Percentiles rank a stretch among this genome's conserved stretches.
These are phyloP conservation scores for Juncus inflexus DNA, from an alignment of 176 grass and related monocot species.

Conservation along the genomic window DNA sequence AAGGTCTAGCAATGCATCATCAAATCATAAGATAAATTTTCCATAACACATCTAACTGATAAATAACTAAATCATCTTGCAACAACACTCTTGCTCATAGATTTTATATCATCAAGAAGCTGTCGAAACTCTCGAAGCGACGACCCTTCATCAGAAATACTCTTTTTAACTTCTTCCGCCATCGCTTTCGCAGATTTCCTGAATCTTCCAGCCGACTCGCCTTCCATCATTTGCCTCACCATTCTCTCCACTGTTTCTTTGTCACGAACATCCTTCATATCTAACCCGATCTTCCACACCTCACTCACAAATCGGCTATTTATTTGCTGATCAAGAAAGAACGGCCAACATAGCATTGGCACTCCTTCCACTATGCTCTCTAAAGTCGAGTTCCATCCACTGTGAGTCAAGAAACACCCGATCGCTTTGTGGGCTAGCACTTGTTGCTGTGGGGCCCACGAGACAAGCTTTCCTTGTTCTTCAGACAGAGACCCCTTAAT, in stretches of 20 bases:
- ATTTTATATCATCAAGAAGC: slow-evolving; percentile 32
- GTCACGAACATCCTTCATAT: slow-evolving; percentile 37
- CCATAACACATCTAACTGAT: no score
- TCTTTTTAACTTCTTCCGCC: slow-evolving; percentile 23
- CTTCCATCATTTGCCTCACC: slow-evolving; percentile 47
- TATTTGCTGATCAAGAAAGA: slow-evolving; percentile 38
- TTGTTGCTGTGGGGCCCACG: slow-evolving; percentile 54
- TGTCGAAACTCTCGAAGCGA: slow-evolving; percentile 19
- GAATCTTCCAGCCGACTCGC: slow-evolving; percentile 22
- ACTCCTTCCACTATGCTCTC: slow-evolving; percentile 40
- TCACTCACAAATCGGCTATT: slow-evolving; percentile 34
- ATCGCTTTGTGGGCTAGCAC: slow-evolving; percentile 50
- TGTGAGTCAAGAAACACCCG: slow-evolving; percentile 54
- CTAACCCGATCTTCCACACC: slow-evolving; percentile 30
- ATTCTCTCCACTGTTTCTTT: slow-evolving; percentile 27
- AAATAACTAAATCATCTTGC: no score
- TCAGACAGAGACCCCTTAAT: background rate
- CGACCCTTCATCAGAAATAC: slow-evolving; percentile 32
- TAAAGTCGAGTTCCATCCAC: slow-evolving; percentile 66
- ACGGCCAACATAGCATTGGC: slow-evolving; percentile 37
- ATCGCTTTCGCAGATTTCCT: slow-evolving; percentile 17
- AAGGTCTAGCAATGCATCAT: no score
- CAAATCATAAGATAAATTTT: no score
- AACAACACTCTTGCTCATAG: slow-evolving; percentile 19
- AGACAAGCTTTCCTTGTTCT: slow-evolving; percentile 28